phyloP scores from a whole-genome alignment of 23 red algal species.

The Gracilariopsis chorda region DNA sequence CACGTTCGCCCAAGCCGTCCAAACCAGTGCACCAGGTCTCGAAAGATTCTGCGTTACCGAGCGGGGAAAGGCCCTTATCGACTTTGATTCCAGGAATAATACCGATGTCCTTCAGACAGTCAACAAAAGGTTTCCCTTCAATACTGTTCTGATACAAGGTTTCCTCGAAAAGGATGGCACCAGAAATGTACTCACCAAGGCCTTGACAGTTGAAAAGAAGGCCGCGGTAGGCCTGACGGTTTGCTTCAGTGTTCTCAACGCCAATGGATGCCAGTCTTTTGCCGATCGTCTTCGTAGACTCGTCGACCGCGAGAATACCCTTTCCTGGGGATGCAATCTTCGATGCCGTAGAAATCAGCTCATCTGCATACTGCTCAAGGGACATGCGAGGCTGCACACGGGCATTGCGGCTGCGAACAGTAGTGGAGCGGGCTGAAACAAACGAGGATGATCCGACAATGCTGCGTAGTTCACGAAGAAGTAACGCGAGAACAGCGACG shows the following conservation, averaged over 20 bases:
- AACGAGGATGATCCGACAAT: constrained; percentile 12
- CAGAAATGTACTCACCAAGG: constrained; percentile 94
- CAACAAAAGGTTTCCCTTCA: constrained; percentile 93
- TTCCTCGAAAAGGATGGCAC: constrained; percentile 99
- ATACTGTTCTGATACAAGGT: constrained; percentile 90
- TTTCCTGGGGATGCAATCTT: constrained; percentile 91
- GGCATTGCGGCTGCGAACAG: neutral
- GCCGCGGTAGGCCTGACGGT: constrained; percentile 93
- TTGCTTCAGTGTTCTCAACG: constrained; percentile 94
- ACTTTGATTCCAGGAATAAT: constrained; percentile 99
- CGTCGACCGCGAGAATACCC: constrained; percentile 97
- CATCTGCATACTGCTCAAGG: constrained; percentile 78
- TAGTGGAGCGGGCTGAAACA: neutral
- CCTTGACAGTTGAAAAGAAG: constrained; percentile 95
- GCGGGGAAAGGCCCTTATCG: constrained; percentile 92
- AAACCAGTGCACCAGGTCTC: constrained; percentile 99
- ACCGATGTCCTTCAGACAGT: constrained; percentile 86
- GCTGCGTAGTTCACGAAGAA: neutral
- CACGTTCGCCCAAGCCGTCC: constrained; percentile 89
- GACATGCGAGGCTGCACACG: constrained; percentile 47
- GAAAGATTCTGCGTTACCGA: constrained; percentile 81
- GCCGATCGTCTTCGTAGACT: constrained; percentile 97
- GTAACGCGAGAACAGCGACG: neutral
- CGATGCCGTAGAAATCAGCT: constrained; percentile 74
- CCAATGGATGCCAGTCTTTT: constrained; percentile 97